Evolutionary conservation across 1,139 yeast species (phyloP).

Genomic region (Suhomyces ambrosiae): DNA sequence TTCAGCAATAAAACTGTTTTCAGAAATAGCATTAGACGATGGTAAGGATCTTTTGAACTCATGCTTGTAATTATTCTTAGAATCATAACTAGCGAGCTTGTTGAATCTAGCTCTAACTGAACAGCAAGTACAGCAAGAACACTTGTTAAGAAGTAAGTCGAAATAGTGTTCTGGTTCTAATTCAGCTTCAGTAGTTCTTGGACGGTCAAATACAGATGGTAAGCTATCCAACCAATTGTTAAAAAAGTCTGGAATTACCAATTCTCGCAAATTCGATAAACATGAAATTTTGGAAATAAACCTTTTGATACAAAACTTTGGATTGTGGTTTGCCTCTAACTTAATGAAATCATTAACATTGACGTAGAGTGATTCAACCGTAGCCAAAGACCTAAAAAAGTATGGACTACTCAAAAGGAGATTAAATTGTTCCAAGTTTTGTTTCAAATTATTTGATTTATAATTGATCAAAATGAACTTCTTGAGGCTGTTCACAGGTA

Average conservation of each 20-base stretch:
- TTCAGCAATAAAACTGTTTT: constrained; percentile 6
- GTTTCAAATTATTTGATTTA: constrained; percentile 23
- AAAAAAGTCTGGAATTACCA: constrained; percentile 31
- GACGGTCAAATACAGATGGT: constrained; percentile 14
- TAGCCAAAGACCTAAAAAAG: constrained; percentile 16
- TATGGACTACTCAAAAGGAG: constrained; percentile 17
- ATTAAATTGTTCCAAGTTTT: constrained; percentile 26
- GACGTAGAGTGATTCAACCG: constrained; percentile 22
- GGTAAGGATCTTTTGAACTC: constrained; percentile 17
- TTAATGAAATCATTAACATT: constrained; percentile 27
- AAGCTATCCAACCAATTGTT: constrained; percentile 25
- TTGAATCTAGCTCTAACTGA: constrained; percentile 20
- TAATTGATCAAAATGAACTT: constrained; percentile 27
- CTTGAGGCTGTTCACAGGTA: constrained; percentile 18
- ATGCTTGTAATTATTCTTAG: constrained; percentile 22
- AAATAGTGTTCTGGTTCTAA: constrained; percentile 14
- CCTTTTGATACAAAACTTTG: constrained; percentile 14
- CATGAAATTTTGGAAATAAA: constrained; percentile 14
- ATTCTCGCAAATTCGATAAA: constrained; percentile 16
- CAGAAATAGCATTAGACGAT: constrained; percentile 3
- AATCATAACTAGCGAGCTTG: constrained; percentile 20
- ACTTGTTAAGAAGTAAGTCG: constrained; percentile 24
- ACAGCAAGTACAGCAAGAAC: constrained; percentile 23
- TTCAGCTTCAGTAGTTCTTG: neutral
- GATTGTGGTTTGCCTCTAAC: constrained; percentile 14